Conservation (phyloP, 352 stramenopile genomes). For the Phytophthora citrophthora region DNA sequence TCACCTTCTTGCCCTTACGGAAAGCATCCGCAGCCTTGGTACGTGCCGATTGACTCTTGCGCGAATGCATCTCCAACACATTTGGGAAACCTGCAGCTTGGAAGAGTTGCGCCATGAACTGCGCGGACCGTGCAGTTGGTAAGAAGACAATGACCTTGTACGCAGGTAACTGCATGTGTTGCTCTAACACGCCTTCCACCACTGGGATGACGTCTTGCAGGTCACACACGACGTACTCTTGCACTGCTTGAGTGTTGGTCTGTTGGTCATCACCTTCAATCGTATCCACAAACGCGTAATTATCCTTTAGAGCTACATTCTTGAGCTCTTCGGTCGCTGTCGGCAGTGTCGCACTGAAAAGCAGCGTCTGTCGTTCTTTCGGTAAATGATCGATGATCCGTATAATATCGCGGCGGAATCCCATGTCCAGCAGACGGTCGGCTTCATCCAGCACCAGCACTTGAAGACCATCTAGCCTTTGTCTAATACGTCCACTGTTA, state of each 20-base stretch:
- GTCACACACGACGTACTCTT: constrained; percentile 79
- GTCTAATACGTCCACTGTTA: constrained; percentile 87
- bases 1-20: constrained; percentile 77
- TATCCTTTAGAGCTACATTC: constrained; percentile 76
- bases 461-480: constrained; percentile 52
- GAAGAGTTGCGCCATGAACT: constrained; percentile 93
- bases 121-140: constrained; percentile 87
- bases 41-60: constrained; percentile 93
- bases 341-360: constrained; percentile 96
- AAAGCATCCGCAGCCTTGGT: constrained; percentile 91
- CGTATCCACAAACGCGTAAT: constrained; percentile 94
- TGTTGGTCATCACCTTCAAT: constrained; percentile 91
- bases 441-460: constrained; percentile 95
- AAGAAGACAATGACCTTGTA: constrained; percentile 98
- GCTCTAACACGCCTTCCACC: constrained; percentile 77
- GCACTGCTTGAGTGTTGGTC: constrained; percentile 88
- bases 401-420: constrained; percentile 92
- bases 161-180: constrained; percentile 72
- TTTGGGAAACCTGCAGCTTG: constrained; percentile 62
- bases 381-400: constrained; percentile 81
- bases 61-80: constrained; percentile 96
- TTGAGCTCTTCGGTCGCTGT: constrained; percentile 87
- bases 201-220: constrained; percentile 75
- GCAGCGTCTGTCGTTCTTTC: constrained; percentile 90
- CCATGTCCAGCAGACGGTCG: constrained; percentile 97